Base-by-base conservation (phyloP, 2,329 filamentous ascomycete genomes). In the Ophiostoma pallidulum region DNA sequence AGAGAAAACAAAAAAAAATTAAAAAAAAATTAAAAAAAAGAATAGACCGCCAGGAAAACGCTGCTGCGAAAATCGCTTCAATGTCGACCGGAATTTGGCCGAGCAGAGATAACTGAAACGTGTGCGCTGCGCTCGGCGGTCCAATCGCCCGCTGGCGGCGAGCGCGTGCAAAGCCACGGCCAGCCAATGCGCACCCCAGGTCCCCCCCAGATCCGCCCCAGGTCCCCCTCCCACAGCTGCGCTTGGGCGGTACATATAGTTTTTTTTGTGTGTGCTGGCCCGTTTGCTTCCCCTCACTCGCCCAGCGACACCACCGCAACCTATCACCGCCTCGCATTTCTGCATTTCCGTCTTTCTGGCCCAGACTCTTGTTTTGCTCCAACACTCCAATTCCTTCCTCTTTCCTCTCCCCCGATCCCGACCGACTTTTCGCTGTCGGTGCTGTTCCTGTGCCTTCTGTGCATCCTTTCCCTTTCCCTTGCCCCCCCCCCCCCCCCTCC, bases 41-140 rank as follows among this genome's bases (percentile, higher is more conserved):
- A n/a, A n/a, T n/a, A n/a, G n/a, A n/a, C n/a, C n/a, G n/a, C n/a
- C n/a, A n/a, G n/a, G n/a, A n/a, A n/a, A n/a, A n/a, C n/a, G n/a
- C n/a, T n/a, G n/a, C n/a, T 29, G 31, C 47, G 47, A 48, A 44
- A 48, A 48, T 36, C 41, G 47, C 47, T 48, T 31, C 28, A 45
- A 43, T 41, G 37, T 45, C 36, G 41, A 45, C 36, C 36, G 47
- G 47, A 45, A 44, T 45, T 49, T 41, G 35, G 31, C 47, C 41
- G 47, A 49, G 41, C 24, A 5, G 24, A 28, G 10, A 28, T 28
- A 32, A 32, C 26, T 45, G 42, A 38, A 45, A 45, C 33, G 22
- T 37, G 22, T 39, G 35, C 35, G 26, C 31, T 16, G 24, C 31
- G 31, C 29, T 32, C 35, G 35, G 38, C 43, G 36, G 43, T 35